phyloP scores from a whole-genome alignment of 2,329 filamentous ascomycete species.

The Talaromyces sp. region DNA sequence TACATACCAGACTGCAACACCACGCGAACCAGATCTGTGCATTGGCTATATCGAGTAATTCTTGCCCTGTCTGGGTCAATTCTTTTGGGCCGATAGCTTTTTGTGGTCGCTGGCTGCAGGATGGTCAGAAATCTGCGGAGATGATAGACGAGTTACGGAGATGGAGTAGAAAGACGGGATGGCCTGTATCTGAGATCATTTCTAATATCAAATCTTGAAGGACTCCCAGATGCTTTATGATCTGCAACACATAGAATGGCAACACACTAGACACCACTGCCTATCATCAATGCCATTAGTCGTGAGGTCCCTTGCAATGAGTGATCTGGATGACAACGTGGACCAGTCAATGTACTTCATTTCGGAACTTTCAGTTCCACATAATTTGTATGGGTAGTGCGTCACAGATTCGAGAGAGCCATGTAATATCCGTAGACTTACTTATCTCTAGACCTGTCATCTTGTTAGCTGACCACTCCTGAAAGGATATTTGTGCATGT shows the following conservation, averaged over 20 bases:
- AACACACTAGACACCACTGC: neutral
- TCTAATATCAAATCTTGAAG: neutral
- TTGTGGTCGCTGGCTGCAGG: conserved; percentile 25
- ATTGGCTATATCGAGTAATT: conserved; percentile 46
- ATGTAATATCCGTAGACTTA: too few species aligned
- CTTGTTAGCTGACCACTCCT: neutral
- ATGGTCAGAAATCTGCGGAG: neutral
- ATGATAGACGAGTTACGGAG: neutral
- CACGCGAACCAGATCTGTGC: conserved; percentile 44
- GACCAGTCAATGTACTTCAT: too few species aligned
- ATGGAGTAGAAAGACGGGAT: neutral
- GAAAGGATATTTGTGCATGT: neutral
- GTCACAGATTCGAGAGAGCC: neutral
- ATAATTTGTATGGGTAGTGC: neutral
- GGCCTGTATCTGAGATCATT: neutral
- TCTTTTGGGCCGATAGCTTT: conserved; percentile 50
- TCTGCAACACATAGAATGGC: neutral
- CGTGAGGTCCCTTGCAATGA: neutral
- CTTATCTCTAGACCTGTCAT: too few species aligned
- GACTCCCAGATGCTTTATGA: neutral
- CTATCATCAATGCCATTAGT: neutral
- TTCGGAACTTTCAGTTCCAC: too few species aligned
- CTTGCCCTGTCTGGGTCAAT: conserved; percentile 46
- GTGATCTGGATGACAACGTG: neutral
- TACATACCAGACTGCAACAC: conserved; percentile 28